phyloP scores from a whole-genome alignment of 805 yeast genomes.

The Yarrowia alimentaria region DNA sequence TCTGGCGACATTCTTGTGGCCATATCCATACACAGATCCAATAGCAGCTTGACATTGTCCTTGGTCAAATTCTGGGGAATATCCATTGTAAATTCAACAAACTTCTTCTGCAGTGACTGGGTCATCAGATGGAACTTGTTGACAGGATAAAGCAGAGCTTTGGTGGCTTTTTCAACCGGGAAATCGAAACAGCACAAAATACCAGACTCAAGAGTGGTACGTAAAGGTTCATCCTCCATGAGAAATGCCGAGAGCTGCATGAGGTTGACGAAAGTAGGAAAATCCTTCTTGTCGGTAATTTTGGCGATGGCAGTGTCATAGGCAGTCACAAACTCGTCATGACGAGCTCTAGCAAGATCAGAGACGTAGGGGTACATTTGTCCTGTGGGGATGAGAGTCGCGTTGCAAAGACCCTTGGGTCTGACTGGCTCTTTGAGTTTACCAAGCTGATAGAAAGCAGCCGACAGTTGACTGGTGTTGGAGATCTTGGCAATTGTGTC shows the following conservation, averaged over 20 bases:
- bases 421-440: constrained; percentile 10
- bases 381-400: constrained; percentile 12
- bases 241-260: constrained; percentile 11
- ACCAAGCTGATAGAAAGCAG: constrained; percentile 9
- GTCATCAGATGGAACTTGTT: constrained; percentile 5
- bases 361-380: constrained; percentile 22
- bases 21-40: constrained; percentile 13
- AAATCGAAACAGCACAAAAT: background rate
- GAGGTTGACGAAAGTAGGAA: constrained; percentile 8
- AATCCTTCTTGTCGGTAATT: constrained; percentile 17
- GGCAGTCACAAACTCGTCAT: constrained; percentile 32
- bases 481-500: constrained; percentile 9
- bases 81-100: constrained; percentile 8
- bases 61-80: constrained; percentile 1
- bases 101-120: constrained; percentile 6
- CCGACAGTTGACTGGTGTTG: constrained; percentile 12
- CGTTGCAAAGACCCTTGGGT: constrained; percentile 20
- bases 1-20: constrained; percentile 1
- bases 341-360: constrained; percentile 1
- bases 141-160: constrained; percentile 16
- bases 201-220: constrained; percentile 3
- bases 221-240: constrained; percentile 11
- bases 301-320: constrained; percentile 33
- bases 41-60: constrained; percentile 1
- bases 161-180: constrained; percentile 16